phyloP scores from a whole-genome alignment of 768 basidiomycete species.

The Psilocybe azurescens region DNA sequence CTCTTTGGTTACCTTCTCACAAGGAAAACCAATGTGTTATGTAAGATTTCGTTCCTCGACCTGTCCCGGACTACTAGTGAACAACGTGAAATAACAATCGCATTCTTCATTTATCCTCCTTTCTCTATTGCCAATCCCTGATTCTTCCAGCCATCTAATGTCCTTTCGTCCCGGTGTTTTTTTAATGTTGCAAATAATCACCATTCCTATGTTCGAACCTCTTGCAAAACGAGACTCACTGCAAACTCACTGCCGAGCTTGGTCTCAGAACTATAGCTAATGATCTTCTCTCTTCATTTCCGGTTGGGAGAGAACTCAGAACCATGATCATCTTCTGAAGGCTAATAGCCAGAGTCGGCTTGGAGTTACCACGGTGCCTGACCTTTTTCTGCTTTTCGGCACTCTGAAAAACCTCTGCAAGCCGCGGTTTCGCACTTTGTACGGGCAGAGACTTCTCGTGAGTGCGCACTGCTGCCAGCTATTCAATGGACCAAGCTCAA shows the following conservation, averaged over 20 bases:
- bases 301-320: slow-evolving; percentile 6
- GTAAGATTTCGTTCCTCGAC: slow-evolving; percentile 29
- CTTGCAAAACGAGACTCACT: background rate
- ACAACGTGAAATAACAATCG: slow-evolving; percentile 1
- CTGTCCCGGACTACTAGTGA: background rate
- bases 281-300: slow-evolving; percentile 17
- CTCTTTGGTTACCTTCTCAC: slow-evolving; percentile 17
- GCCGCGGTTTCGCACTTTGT: background rate
- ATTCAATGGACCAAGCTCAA: background rate
- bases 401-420: background rate
- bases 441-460: background rate
- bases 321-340: slow-evolving; percentile 5
- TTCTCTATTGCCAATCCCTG: background rate
- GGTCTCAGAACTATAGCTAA: background rate
- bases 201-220: background rate
- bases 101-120: background rate
- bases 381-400: background rate
- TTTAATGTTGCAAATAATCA: background rate
- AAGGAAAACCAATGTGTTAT: slow-evolving; percentile 33
- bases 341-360: background rate
- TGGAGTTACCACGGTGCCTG: background rate
- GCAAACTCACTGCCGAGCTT: background rate
- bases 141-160: background rate
- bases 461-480: background rate
- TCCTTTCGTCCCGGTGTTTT: background rate